Base-by-base conservation (phyloP, 495 filamentous ascomycete genomes). In the Podospora conica region DNA sequence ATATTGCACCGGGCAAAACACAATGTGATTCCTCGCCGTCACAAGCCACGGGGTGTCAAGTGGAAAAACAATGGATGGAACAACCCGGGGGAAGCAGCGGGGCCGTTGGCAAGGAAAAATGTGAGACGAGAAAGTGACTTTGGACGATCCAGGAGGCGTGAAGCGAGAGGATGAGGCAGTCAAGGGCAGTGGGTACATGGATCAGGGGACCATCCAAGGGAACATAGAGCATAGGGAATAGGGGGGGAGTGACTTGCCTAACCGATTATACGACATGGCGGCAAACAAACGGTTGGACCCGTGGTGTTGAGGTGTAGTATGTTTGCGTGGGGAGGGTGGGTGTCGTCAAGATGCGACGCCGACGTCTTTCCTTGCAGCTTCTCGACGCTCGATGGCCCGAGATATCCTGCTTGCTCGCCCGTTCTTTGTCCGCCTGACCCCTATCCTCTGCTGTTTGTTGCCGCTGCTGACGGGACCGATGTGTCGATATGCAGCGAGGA, bases 201-300 rank as follows among this genome's bases (percentile, higher is more conserved):
- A 22, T 27, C 60, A 53, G 27, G 21, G 25, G 15, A 22, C 33
- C 22, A 23, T 53, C 54, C 55, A 58, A 57, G 61, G 53, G 60
- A 55, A 27, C 27, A 22, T 10, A 11, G 54, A n/a, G 66, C 55
- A 63, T n/a, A 48, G 40, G 40, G 60, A 65, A 67, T 56, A 66
- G 66, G 64, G 66, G 69, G 68, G 58, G 66, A 61, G 65, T 69
- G 66, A 87, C 88, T 80, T 79, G 87, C 88, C 85, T 82, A 90
- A 77, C 63, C 87, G 86, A 83, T 90, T 89, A 79, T 91, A 91
- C 74, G 87, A 84, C 83, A 85, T 85, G 79, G 74, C 79, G 73
- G 68, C 62, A 22, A 58, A 15, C 27, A 56, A 48, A 55, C 61
- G 61, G 27, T 54, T n/a, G 40, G 60, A 24, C 40, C 60, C 11